Evolutionary conservation across 441 rosid species (phyloP).

Genomic region (Pelargonium fulgidum): DNA sequence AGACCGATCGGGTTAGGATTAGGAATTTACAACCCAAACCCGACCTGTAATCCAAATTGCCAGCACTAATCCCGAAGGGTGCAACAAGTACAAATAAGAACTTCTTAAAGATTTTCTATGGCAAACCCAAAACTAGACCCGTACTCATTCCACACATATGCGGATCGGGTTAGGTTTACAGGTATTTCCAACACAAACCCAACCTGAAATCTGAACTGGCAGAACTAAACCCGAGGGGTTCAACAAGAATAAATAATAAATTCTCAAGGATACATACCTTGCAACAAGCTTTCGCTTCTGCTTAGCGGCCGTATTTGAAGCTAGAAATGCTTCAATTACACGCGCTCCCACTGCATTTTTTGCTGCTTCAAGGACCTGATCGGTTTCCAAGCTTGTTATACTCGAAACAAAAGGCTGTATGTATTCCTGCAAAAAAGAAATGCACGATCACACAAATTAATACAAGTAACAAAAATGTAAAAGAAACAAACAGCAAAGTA

Average conservation of each 20-base stretch:
- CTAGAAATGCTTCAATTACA: slow-evolving; percentile 78
- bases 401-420: slow-evolving; percentile 63
- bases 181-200: no score
- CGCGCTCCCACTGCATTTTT: slow-evolving; percentile 76
- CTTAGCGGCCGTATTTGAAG: slow-evolving; percentile 58
- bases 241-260: neutral
- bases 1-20: no score
- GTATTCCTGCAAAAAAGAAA: slow-evolving; percentile 45
- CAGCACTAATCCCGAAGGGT: neutral
- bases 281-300: slow-evolving; percentile 62
- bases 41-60: no score
- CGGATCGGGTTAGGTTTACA: no score
- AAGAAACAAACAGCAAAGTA: slow-evolving; percentile 11
- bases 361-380: slow-evolving; percentile 55
- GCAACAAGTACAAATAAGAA: neutral
- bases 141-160: no score
- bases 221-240: neutral
- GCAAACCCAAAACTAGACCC: no score
- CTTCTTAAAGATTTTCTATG: neutral
- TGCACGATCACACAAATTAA: slow-evolving; percentile 8
- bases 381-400: slow-evolving; percentile 63
- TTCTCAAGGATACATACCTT: slow-evolving; percentile 41
- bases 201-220: no score
- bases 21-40: no score
- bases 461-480: neutral